Conservation (phyloP, 306 rosid species). For the Mimosa bimucronata region DNA sequence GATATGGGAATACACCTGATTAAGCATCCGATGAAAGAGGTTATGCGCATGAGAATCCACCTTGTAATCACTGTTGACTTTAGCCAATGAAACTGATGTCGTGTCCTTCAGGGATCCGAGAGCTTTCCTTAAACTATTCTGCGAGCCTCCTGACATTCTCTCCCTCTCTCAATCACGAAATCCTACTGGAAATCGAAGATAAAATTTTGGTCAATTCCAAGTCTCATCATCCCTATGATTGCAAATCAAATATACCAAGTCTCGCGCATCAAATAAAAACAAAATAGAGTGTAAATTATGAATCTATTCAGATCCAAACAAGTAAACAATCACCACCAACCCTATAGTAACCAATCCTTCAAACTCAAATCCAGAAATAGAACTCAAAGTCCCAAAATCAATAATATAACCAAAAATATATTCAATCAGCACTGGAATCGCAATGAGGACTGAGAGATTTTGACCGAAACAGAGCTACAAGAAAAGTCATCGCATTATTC, state of each 20-base stretch:
- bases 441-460: slow-evolving; percentile 27
- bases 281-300: background rate
- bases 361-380: slow-evolving; percentile 29
- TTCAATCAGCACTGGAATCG: background rate
- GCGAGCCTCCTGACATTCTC: slow-evolving; percentile 87
- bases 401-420: background rate
- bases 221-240: slow-evolving; percentile 15
- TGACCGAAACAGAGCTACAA: background rate
- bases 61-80: slow-evolving; percentile 99
- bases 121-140: slow-evolving; percentile 90
- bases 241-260: slow-evolving; percentile 33
- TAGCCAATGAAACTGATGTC: slow-evolving; percentile 97
- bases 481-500: slow-evolving; percentile 25
- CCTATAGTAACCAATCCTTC: background rate
- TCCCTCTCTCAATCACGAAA: slow-evolving; percentile 52
- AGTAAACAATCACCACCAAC: slow-evolving; percentile 35
- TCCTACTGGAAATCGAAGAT: slow-evolving; percentile 40
- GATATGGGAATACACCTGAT: slow-evolving; percentile 11
- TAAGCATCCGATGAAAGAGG: slow-evolving; percentile 19
- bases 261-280: slow-evolving; percentile 31
- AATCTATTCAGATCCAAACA: slow-evolving; percentile 54
- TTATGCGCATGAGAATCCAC: slow-evolving; percentile 40
- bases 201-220: slow-evolving; percentile 31
- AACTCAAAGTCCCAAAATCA: slow-evolving; percentile 25
- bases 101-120: slow-evolving; percentile 96